These are phyloP conservation scores for Macrotyloma uniflorum DNA, from an alignment of 306 rosid species.

Conservation along the genomic window DNA sequence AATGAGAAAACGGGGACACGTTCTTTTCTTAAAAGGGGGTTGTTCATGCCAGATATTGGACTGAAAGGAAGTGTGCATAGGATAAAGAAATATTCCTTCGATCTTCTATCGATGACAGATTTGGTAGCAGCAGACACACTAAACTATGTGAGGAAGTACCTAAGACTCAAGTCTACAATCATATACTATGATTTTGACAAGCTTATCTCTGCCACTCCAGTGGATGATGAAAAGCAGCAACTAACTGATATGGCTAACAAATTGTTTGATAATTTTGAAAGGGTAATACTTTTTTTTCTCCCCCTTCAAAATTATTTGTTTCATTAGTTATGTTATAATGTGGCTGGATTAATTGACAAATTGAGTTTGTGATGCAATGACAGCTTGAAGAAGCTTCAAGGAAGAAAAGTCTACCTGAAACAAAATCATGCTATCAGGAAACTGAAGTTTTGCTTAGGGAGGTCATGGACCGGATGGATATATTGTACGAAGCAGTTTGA, in stretches of 20 bases:
- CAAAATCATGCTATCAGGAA: conserved; percentile 59
- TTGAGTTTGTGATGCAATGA: conserved; percentile 18
- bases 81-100: conserved; percentile 75
- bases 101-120: conserved; percentile 89
- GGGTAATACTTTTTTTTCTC: conserved; percentile 48
- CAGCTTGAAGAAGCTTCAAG: conserved; percentile 87
- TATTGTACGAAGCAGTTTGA: conserved; percentile 47
- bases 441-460: conserved; percentile 74
- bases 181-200: conserved; percentile 88
- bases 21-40: conserved; percentile 70
- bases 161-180: conserved; percentile 80
- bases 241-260: conserved; percentile 73
- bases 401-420: conserved; percentile 44
- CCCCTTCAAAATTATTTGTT: not conserved
- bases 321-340: not conserved
- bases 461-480: conserved; percentile 78
- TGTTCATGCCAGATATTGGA: conserved; percentile 78
- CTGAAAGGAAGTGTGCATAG: conserved; percentile 70
- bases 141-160: conserved; percentile 78
- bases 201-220: conserved; percentile 70
- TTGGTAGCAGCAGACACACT: conserved; percentile 71
- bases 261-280: conserved; percentile 81
- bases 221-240: conserved; percentile 62
- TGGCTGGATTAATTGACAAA: conserved; percentile 11
- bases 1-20: conserved; percentile 86